phyloP scores from a whole-genome alignment of 1,139 yeast species.

The Yamadazyma blattariae region DNA sequence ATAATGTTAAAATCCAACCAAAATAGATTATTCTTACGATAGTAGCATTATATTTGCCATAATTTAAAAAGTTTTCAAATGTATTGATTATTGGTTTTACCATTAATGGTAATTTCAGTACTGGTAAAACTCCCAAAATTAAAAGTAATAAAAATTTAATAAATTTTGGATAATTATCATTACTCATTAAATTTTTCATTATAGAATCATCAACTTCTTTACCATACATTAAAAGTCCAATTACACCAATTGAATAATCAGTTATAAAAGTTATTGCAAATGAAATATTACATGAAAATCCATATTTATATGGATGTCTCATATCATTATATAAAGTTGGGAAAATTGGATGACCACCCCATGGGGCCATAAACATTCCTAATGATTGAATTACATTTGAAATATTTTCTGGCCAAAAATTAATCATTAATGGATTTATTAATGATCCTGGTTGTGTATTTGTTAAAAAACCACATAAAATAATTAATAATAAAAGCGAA shows the following conservation, averaged over 20 bases:
- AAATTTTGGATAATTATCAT: slow-evolving; percentile 29
- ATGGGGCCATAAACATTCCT: slow-evolving; percentile 81
- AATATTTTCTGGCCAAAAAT: slow-evolving; percentile 52
- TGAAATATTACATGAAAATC: slow-evolving; percentile 26
- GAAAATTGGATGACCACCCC: slow-evolving; percentile 89
- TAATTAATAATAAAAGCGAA: slow-evolving; percentile 55
- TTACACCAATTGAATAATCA: slow-evolving; percentile 31
- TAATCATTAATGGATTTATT: slow-evolving; percentile 46
- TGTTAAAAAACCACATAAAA: slow-evolving; percentile 62
- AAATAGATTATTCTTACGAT: slow-evolving; percentile 21
- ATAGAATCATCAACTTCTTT: slow-evolving; percentile 33
- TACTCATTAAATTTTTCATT: slow-evolving; percentile 37
- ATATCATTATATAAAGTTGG: slow-evolving; percentile 79
- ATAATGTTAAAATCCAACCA: slow-evolving; percentile 32
- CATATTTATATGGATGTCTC: slow-evolving; percentile 63
- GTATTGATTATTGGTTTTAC: slow-evolving; percentile 41
- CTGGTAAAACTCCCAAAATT: slow-evolving; percentile 39
- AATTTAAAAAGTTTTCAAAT: slow-evolving; percentile 23
- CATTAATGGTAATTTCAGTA: slow-evolving; percentile 41
- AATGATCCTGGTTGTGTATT: slow-evolving; percentile 64
- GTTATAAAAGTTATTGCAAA: slow-evolving; percentile 32
- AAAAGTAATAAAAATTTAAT: slow-evolving; percentile 29
- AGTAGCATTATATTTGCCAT: slow-evolving; percentile 6
- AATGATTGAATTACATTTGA: slow-evolving; percentile 47
- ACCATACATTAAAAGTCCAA: slow-evolving; percentile 45